phyloP scores from a whole-genome alignment of 1,284 basidiomycete species.

The Uromyces viciae-fabae region DNA sequence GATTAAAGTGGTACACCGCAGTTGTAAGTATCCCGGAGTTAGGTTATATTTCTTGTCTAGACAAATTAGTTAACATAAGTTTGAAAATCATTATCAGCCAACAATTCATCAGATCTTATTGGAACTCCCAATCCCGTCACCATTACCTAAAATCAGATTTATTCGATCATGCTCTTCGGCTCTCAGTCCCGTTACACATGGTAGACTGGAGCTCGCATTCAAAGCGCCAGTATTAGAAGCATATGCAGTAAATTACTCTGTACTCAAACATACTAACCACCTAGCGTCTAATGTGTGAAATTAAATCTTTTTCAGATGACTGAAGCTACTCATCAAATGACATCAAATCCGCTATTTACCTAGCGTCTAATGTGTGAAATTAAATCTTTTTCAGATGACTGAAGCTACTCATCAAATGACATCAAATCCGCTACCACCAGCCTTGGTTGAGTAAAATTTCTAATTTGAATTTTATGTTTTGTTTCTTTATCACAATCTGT shows the following conservation, averaged over 20 bases:
- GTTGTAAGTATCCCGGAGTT: conserved; percentile 40
- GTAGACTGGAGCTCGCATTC: conserved; percentile 57
- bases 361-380: conserved; percentile 10
- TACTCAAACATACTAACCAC: not conserved
- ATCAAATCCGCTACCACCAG: conserved; percentile 55
- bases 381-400: conserved; percentile 45
- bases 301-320: conserved; percentile 44
- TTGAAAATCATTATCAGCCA: conserved; percentile 56
- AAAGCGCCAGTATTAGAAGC: conserved; percentile 60
- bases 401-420: conserved; percentile 59
- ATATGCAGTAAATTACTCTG: conserved; percentile 48
- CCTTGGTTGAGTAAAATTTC: conserved; percentile 17
- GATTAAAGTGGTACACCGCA: conserved; percentile 58
- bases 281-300: conserved; percentile 8
- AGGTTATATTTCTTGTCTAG: not conserved
- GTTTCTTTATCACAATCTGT: no score
- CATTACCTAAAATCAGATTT: conserved; percentile 58
- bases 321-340: conserved; percentile 53
- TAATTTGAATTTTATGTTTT: not conserved
- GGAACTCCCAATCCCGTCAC: conserved; percentile 54
- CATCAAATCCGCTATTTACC: not conserved
- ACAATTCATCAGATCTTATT: conserved; percentile 60
- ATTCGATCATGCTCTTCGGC: conserved; percentile 59
- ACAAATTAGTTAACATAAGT: not conserved
- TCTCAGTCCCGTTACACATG: conserved; percentile 55